Base-by-base conservation (phyloP, 225 moss, liverwort and hornwort genomes). In the Bryum argenteum region DNA sequence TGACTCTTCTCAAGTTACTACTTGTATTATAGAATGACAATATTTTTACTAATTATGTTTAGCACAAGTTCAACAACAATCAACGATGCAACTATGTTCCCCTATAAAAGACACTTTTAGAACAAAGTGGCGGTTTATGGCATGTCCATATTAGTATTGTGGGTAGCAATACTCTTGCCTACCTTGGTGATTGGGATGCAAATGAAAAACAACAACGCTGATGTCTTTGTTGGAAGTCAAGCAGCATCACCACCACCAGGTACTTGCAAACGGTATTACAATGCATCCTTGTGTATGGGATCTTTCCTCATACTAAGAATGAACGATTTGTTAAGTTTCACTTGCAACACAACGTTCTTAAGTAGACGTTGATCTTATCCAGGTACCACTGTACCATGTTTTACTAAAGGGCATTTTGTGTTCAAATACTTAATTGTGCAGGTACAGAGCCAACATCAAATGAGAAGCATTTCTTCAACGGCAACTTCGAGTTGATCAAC, bases 401-500 rank as follows among this genome's bases (percentile, higher is more conserved):
- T n/a, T n/a, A n/a, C n/a, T n/a, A n/a, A n/a, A n/a, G n/a, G n/a
- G n/a, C n/a, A n/a, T n/a, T n/a, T n/a, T n/a, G n/a, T n/a, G n/a
- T n/a, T n/a, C n/a, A n/a, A n/a, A n/a, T n/a, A n/a, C n/a, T n/a
- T n/a, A n/a, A n/a, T n/a, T n/a, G n/a, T 55, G n/a, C n/a, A 75
- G 75, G 75, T 10, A 41, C 71, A 23, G 60, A 40, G 45, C 3
- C 68, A 7, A n/a, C 72, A 2, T 69, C 26, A 26, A 11, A 26
- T 18, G 43, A 54, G 16, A 28, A 4, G 9, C 10, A 53, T 22
- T 50, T 88, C 56, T 8, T 28, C 12, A 78, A 88, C 23, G 69
- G 80, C 2, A 77, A 82, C 70, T 88, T 88, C n/a, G 84, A 88
- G 65, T 28, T 77, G 2, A 50, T 40, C 12, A 84, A 58, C 1